Conservation (phyloP, 805 yeast species). For the Allodekkera sacchari region DNA sequence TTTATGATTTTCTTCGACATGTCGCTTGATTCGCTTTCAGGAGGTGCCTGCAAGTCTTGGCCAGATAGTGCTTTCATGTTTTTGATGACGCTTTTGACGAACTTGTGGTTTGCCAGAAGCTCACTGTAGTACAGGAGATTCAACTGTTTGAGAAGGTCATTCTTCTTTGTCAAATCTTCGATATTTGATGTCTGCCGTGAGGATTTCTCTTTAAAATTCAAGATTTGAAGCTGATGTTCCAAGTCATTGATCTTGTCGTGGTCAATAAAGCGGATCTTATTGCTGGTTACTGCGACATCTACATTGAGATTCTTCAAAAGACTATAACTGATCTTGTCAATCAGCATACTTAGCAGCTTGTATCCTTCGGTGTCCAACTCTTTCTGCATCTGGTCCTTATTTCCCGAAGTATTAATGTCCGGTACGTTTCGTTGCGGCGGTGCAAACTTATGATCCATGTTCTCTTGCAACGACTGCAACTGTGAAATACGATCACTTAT, state of each 20-base stretch:
- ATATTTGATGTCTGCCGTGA: constrained; percentile 8
- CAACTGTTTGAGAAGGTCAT: constrained; percentile 17
- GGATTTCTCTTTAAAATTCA: constrained; percentile 21
- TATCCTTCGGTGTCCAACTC: not conserved
- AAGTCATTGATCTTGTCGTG: constrained; percentile 18
- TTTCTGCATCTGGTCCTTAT: not conserved
- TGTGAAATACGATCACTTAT: constrained; percentile 16
- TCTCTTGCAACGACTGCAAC: constrained; percentile 10
- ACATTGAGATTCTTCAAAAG: constrained; percentile 19
- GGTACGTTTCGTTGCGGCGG: no score
- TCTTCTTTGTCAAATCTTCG: constrained; percentile 24
- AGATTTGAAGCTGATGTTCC: constrained; percentile 23
- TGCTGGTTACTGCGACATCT: constrained; percentile 11
- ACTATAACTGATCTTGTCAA: constrained; percentile 5
- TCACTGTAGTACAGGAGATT: constrained; percentile 24
- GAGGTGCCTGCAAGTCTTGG: no score
- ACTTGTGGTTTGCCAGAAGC: constrained; percentile 20
- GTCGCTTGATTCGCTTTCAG: no score
- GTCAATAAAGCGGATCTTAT: constrained; percentile 18
- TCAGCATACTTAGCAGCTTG: not conserved
- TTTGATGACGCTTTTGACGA: constrained; percentile 14
- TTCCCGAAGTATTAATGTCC: not conserved
- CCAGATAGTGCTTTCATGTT: not conserved
- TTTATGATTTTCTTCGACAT: constrained; percentile 11
- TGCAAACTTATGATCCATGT: no score